Conservation (phyloP, 192 early-diverging fungal genomes). For the Backusella tarrabulga region DNA sequence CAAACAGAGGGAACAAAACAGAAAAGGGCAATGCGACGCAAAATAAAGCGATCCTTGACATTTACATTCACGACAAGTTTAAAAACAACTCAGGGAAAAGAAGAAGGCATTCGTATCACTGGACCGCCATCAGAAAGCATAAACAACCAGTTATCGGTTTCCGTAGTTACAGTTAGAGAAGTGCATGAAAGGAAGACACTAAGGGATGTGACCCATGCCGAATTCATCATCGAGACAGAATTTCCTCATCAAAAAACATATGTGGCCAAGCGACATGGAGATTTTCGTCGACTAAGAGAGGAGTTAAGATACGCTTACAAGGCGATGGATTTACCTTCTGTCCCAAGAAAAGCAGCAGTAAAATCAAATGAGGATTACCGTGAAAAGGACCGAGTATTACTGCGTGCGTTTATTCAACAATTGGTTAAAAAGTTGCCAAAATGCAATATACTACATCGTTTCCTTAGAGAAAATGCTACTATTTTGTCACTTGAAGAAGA, state of each 20-base stretch:
- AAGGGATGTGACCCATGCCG: constrained; percentile 39
- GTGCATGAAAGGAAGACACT: constrained; percentile 37
- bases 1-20: constrained; percentile 8
- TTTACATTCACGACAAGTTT: constrained; percentile 22
- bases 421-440: constrained; percentile 31
- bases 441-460: constrained; percentile 26
- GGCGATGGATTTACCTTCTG: constrained; percentile 35
- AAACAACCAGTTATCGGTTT: constrained; percentile 24
- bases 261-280: constrained; percentile 43
- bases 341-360: constrained; percentile 29
- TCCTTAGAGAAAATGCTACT: constrained; percentile 36
- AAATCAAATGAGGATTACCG: constrained; percentile 11
- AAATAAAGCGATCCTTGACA: constrained; percentile 21
- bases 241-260: not conserved
- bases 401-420: constrained; percentile 35
- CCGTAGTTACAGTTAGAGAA: constrained; percentile 44
- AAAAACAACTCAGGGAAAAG: constrained; percentile 25
- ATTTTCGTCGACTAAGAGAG: constrained; percentile 40
- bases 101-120: constrained; percentile 19
- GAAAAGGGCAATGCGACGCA: constrained; percentile 26
- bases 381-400: constrained; percentile 47
- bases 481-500: constrained; percentile 31
- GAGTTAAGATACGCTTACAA: constrained; percentile 40
- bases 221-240: constrained; percentile 42
- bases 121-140: not conserved